phyloP scores from a whole-genome alignment of 352 stramenopile species.

The Phytophthora multivora region DNA sequence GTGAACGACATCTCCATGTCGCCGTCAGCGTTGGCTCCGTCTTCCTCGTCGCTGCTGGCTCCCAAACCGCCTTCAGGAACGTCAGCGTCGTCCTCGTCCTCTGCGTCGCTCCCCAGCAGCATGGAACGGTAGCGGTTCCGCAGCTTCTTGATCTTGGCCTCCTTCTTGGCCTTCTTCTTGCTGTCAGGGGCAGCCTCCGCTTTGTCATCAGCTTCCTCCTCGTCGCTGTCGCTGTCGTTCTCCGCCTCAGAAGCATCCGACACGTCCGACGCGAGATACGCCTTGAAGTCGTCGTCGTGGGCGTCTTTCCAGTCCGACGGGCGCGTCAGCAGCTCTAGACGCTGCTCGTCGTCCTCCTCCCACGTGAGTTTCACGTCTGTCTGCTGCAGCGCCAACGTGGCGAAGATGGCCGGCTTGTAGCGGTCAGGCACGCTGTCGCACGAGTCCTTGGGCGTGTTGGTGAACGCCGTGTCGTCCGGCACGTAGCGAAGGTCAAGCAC shows the following conservation, averaged over 20 bases:
- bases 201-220: slow-evolving; percentile 23
- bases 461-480: slow-evolving; percentile 90
- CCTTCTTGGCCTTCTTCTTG: slow-evolving; percentile 63
- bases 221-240: slow-evolving; percentile 42
- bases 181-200: slow-evolving; percentile 19
- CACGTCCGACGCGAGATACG: slow-evolving; percentile 92
- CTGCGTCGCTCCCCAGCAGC: slow-evolving; percentile 72
- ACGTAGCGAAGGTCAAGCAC: slow-evolving; percentile 96
- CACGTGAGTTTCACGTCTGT: slow-evolving; percentile 96
- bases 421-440: slow-evolving; percentile 86
- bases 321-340: slow-evolving; percentile 86
- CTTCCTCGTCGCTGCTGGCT: slow-evolving; percentile 41
- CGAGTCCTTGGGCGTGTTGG: slow-evolving; percentile 87
- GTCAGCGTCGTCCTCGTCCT: slow-evolving; percentile 62
- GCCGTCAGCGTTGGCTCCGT: slow-evolving; percentile 35
- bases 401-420: slow-evolving; percentile 96
- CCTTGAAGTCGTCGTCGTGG: slow-evolving; percentile 93
- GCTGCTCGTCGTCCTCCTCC: slow-evolving; percentile 93
- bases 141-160: slow-evolving; percentile 75
- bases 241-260: slow-evolving; percentile 64
- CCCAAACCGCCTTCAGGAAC: slow-evolving; percentile 22
- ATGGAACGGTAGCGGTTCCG: slow-evolving; percentile 84
- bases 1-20: slow-evolving; percentile 90
- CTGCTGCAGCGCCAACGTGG: slow-evolving; percentile 90
- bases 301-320: slow-evolving; percentile 81